Evolutionary conservation across 495 filamentous ascomycete genomes (phyloP).

Genomic region (Pyrenopolyporus hunteri): DNA sequence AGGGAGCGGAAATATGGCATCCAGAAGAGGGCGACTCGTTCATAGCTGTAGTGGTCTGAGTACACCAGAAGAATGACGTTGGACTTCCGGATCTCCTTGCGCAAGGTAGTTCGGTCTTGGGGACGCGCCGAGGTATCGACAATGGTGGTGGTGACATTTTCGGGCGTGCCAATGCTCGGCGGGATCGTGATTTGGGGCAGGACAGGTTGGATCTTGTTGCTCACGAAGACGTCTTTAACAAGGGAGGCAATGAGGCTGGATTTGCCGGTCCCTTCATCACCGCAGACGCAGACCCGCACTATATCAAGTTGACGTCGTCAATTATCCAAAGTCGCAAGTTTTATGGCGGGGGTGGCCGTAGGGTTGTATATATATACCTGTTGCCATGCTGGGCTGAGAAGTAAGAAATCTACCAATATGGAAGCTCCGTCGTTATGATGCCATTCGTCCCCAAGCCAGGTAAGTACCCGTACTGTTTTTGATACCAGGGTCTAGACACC

Average conservation of each 20-base stretch:
- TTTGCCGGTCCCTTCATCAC: conserved; percentile 82
- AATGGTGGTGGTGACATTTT: conserved; percentile 94
- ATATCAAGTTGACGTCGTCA: conserved; percentile 16
- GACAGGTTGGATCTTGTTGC: conserved; percentile 90
- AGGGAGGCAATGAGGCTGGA: conserved; percentile 76
- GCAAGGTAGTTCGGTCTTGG: conserved; percentile 84
- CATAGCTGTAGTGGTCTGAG: conserved; percentile 98
- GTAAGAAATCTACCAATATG: conserved; percentile 7
- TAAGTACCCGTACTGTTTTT: background rate
- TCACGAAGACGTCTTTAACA: conserved; percentile 94
- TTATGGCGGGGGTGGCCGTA: background rate
- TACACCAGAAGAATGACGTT: conserved; percentile 98
- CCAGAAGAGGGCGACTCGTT: conserved; percentile 96
- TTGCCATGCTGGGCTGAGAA: conserved; percentile 37
- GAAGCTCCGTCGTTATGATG: conserved; percentile 20
- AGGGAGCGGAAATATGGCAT: conserved; percentile 95
- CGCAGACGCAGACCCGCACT: conserved; percentile 96
- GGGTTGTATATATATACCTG: conserved; percentile 26
- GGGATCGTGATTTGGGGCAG: conserved; percentile 94
- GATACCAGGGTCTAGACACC: background rate
- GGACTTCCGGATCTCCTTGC: conserved; percentile 92
- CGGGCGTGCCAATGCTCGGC: conserved; percentile 82
- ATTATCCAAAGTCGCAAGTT: conserved; percentile 4
- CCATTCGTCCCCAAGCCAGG: conserved; percentile 21
- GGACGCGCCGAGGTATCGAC: conserved; percentile 96